Evolutionary conservation across 345 rosid genomes (phyloP), one percentile per base, ranked within the genome.

Genomic region (Balakata baccata): DNA sequence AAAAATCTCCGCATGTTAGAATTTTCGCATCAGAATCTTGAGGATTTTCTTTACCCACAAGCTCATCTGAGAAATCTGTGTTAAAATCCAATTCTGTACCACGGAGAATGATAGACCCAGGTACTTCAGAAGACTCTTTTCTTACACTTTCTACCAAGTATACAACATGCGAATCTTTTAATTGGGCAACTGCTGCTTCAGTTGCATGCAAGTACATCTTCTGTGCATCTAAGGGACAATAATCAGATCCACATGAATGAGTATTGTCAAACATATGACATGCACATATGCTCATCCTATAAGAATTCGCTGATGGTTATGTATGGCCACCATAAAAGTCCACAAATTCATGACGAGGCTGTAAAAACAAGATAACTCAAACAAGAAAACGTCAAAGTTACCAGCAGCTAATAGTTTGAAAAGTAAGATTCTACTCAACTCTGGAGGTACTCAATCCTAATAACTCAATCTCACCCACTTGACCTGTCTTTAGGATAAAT

Each of bases 1-100:
- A 92, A 62, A 92, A 89, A 79, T 84, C 81, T 68, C 87, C 84
- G 62, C 98, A 92, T 43, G 65, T 77, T 68, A 87, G 70, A 73
- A 61, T 72, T 64, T 87, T 82, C 45, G 20, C 25, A 68, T 83
- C 86, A 60, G 86, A 78, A 65, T 45, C 84, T 69, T 76, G 76
- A 23, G 58, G 80, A 74, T 79, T 59, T 78, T 64, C 68, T 18
- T 84, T 80, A 76, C 68, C 75, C 77, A 78, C 77, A 73, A 79
- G 84, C 84, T 89, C 64, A 73, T 73, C 78, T 7, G 77, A 75
- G 50, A 84, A 74, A 79, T 87, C 83, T 50, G 78, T 52, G 63
- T 82, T 80, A 86, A 87, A 83, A 69, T 85, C 87, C 53, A 90
- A 80, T 65, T 90, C 92, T 76, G 62, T 57, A 69, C 86, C 94